These are phyloP conservation scores for Cardiosporidium cionae DNA, from an alignment of 169 alveolate genomes.

Conservation along the genomic window DNA sequence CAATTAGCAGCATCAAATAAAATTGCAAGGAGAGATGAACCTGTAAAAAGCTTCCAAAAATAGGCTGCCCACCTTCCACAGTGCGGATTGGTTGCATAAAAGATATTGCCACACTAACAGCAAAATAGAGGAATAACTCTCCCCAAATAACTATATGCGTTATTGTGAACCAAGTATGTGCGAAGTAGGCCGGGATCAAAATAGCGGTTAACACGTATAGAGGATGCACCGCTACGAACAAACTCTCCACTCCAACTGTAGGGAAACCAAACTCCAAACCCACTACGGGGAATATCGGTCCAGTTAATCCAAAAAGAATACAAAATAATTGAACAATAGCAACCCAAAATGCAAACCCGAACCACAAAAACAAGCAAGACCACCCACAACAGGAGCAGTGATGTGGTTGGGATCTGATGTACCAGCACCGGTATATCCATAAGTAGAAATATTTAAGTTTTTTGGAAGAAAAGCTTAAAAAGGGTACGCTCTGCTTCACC, in stretches of 20 bases:
- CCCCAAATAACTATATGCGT: conserved; percentile 34
- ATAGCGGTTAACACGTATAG: conserved; percentile 50
- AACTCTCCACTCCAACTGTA: conserved; percentile 41
- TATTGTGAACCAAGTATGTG: conserved; percentile 50
- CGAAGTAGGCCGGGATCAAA: conserved; percentile 41
- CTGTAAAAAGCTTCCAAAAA: conserved; percentile 48
- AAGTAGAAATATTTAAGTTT: conserved; percentile 14
- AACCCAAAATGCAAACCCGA: conserved; percentile 54
- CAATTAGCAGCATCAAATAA: conserved; percentile 28
- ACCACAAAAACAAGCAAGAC: conserved; percentile 39
- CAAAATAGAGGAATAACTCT: conserved; percentile 28
- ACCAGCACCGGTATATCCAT: conserved; percentile 26
- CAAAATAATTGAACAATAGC: conserved; percentile 43
- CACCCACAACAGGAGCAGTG: conserved; percentile 45
- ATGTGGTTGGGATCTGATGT: conserved; percentile 36
- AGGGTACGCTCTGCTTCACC: conserved; percentile 14
- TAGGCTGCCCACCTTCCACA: conserved; percentile 51
- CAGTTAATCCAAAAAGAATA: conserved; percentile 34
- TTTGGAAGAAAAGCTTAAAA: conserved; percentile 17
- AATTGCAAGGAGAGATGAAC: conserved; percentile 36
- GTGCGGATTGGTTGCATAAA: conserved; percentile 34
- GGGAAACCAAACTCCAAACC: conserved; percentile 17
- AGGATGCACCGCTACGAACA: conserved; percentile 48
- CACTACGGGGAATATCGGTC: conserved; percentile 23
- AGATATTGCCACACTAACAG: conserved; percentile 46